phyloP scores from a whole-genome alignment of 1,139 yeast species.

The Kurtzmaniella quercitrusa region DNA sequence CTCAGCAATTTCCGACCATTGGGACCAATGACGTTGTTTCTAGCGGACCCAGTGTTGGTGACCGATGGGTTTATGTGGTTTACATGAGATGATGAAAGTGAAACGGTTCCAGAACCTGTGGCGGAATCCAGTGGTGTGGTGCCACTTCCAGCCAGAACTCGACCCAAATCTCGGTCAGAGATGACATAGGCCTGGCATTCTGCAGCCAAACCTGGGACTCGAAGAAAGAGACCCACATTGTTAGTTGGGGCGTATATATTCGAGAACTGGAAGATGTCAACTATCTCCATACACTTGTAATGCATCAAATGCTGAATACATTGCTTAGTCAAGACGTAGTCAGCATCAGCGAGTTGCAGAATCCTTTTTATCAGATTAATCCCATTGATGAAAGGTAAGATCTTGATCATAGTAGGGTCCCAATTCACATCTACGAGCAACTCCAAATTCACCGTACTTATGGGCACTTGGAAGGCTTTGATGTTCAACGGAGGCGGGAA shows the following conservation, averaged over 20 bases:
- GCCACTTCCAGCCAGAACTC: slow-evolving; percentile 1
- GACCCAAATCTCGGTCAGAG: slow-evolving; percentile 15
- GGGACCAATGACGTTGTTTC: background rate
- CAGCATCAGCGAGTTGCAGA: slow-evolving; percentile 77
- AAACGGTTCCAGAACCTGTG: background rate
- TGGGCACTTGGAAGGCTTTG: slow-evolving; percentile 79
- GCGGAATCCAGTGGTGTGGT: background rate
- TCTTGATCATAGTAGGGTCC: slow-evolving; percentile 95
- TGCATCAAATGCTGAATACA: slow-evolving; percentile 91
- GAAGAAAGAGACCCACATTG: slow-evolving; percentile 61
- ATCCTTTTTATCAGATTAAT: slow-evolving; percentile 76
- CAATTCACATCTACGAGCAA: slow-evolving; percentile 81
- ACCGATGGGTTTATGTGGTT: background rate
- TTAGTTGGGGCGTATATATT: slow-evolving; percentile 91
- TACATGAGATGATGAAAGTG: background rate
- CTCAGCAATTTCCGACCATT: slow-evolving; percentile 4
- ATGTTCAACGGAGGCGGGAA: slow-evolving; percentile 80
- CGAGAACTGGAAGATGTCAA: slow-evolving; percentile 85
- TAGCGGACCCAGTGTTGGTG: background rate
- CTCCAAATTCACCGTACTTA: slow-evolving; percentile 70
- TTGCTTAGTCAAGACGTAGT: slow-evolving; percentile 70
- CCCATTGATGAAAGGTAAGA: slow-evolving; percentile 84
- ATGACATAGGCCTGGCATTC: slow-evolving; percentile 84
- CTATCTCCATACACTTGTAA: slow-evolving; percentile 76
- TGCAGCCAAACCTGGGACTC: slow-evolving; percentile 62